A percentile compares a stretch with the other conserved stretches of the same genome.
Conservation (phyloP, 2,329 filamentous ascomycete genomes). For the Cercospora citrullina region DNA sequence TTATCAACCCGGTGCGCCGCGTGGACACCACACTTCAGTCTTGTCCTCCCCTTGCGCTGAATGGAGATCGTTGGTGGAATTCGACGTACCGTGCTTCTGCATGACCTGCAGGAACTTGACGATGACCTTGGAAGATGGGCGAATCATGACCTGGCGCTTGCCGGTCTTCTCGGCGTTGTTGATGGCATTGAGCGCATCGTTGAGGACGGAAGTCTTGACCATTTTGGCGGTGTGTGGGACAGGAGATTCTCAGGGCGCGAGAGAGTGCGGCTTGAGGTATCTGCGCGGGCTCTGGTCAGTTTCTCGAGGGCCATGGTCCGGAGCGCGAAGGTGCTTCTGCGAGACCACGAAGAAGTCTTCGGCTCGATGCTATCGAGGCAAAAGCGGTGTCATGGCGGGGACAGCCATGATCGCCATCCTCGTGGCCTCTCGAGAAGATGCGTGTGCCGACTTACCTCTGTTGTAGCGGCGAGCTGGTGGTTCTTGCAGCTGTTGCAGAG, state of each 20-base stretch:
- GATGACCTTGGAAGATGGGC: constrained; percentile 98
- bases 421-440: constrained; percentile 54
- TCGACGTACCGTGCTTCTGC: constrained; percentile 95
- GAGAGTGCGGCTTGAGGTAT: constrained; percentile 59
- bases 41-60: constrained; percentile 28
- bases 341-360: constrained; percentile 63
- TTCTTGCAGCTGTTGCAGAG: constrained; percentile 23
- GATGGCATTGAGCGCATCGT: constrained; percentile 83
- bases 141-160: constrained; percentile 99
- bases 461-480: constrained; percentile 22
- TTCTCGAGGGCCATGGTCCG: constrained; percentile 60
- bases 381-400: constrained; percentile 48
- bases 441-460: constrained; percentile 41
- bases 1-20: constrained; percentile 87
- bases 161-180: constrained; percentile 99
- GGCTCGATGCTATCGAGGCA: constrained; percentile 57
- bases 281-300: constrained; percentile 52
- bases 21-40: not conserved
- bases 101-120: constrained; percentile 99
- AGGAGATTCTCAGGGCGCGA: constrained; percentile 77
- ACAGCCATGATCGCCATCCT: constrained; percentile 47
- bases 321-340: constrained; percentile 65
- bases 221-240: constrained; percentile 71
- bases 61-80: constrained; percentile 13
- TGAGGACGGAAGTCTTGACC: constrained; percentile 98